A percentile compares a stretch with the other conserved stretches of the same genome.
Conservation (phyloP, 2,329 filamentous ascomycete genomes). For the Pestalotiopsis fici region DNA sequence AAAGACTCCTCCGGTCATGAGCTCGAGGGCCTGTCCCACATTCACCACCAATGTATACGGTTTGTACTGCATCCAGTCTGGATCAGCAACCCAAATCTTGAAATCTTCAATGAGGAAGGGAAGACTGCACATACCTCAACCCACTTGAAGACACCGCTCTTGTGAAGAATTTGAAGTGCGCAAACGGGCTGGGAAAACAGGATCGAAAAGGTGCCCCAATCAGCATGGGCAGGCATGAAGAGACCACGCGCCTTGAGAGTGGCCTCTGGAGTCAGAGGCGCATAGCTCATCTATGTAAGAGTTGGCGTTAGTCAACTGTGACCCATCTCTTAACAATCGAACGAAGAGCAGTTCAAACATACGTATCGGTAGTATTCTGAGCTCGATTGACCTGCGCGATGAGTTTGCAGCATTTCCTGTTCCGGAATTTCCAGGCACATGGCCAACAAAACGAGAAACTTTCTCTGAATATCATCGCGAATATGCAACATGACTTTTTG, state of each 20-base stretch:
- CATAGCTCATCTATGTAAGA: conserved; percentile 40
- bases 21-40: conserved; percentile 32
- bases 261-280: conserved; percentile 32
- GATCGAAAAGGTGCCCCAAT: conserved; percentile 39
- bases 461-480: conserved; percentile 26
- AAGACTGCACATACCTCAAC: conserved; percentile 18
- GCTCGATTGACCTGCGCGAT: conserved; percentile 33
- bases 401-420: conserved; percentile 34
- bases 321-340: neutral
- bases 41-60: conserved; percentile 38
- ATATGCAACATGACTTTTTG: conserved; percentile 27
- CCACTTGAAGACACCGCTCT: conserved; percentile 34
- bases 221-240: conserved; percentile 40
- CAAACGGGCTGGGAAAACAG: conserved; percentile 40
- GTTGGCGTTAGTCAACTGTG: neutral
- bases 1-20: conserved; percentile 31
- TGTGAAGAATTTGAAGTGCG: conserved; percentile 37
- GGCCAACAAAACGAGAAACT: conserved; percentile 36
- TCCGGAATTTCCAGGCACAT: conserved; percentile 38
- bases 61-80: conserved; percentile 23
- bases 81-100: neutral
- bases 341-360: neutral
- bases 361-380: conserved; percentile 30
- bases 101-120: neutral
- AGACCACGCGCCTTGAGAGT: conserved; percentile 37